phyloP scores from a whole-genome alignment of 257 asterid genomes.

The Knoxia roxburghii region DNA sequence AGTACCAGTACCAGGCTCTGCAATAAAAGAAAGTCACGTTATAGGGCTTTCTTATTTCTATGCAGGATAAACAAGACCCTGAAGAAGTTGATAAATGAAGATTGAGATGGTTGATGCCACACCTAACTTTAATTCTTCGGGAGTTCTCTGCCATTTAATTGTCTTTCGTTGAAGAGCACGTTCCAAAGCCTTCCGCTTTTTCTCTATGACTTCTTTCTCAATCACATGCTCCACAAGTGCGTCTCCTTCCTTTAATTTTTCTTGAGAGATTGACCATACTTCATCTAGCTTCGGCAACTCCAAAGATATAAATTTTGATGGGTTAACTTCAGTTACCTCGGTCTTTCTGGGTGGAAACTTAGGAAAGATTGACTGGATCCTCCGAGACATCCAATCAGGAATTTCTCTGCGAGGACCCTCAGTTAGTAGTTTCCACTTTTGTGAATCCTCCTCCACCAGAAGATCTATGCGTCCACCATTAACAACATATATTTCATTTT shows the following conservation, averaged over 20 bases:
- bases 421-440: constrained; percentile 36
- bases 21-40: constrained; percentile 16
- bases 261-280: constrained; percentile 40
- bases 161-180: constrained; percentile 40
- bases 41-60: neutral
- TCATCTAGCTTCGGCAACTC: constrained; percentile 36
- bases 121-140: constrained; percentile 40
- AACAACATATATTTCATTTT: constrained; percentile 25
- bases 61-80: constrained; percentile 7
- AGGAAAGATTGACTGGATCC: constrained; percentile 31
- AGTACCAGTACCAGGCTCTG: constrained; percentile 45
- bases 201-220: constrained; percentile 41
- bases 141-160: constrained; percentile 38
- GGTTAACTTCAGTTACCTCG: constrained; percentile 22
- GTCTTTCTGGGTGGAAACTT: constrained; percentile 41
- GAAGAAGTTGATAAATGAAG: constrained; percentile 3
- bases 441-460: constrained; percentile 33
- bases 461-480: constrained; percentile 38
- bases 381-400: constrained; percentile 40
- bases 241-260: constrained; percentile 36
- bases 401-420: constrained; percentile 41
- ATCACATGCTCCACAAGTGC: constrained; percentile 35
- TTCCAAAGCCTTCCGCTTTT: constrained; percentile 38
- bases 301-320: constrained; percentile 26
- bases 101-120: constrained; percentile 1